These are phyloP conservation scores for Pleurotus platypus DNA, from an alignment of 768 basidiomycete genomes.

Conservation along the genomic window DNA sequence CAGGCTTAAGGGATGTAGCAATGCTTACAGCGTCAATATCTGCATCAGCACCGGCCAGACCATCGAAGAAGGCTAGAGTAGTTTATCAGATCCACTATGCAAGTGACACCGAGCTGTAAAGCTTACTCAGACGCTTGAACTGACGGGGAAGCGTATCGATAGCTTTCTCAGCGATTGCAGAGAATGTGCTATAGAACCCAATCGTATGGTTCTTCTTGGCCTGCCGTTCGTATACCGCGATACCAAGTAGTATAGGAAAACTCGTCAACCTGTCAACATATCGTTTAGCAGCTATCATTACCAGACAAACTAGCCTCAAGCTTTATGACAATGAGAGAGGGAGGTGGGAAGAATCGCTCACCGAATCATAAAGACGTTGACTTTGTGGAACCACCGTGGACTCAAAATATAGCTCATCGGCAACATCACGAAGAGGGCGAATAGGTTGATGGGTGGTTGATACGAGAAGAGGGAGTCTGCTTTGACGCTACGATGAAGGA, in stretches of 20 bases:
- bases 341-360: conserved; percentile 18
- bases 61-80: conserved; percentile 70
- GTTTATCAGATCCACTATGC: background rate
- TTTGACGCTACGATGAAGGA: conserved; percentile 53
- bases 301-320: no score
- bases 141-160: conserved; percentile 75
- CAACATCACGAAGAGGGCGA: conserved; percentile 84
- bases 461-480: conserved; percentile 93
- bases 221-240: conserved; percentile 86
- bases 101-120: background rate
- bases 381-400: conserved; percentile 98
- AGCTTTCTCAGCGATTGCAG: conserved; percentile 61
- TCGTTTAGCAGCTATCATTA: background rate
- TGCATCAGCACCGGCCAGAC: conserved; percentile 63
- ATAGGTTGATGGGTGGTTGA: conserved; percentile 87
- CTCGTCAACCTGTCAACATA: conserved; percentile 57
- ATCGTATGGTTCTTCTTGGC: conserved; percentile 62
- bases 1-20: background rate
- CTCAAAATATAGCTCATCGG: conserved; percentile 83
- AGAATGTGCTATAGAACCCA: conserved; percentile 71
- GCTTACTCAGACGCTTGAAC: conserved; percentile 70
- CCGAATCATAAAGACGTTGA: conserved; percentile 89
- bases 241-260: conserved; percentile 77
- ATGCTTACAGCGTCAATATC: conserved; percentile 71
- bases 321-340: background rate